phyloP scores from a whole-genome alignment of 2,329 filamentous ascomycete species.

The Sarocladium kiliense region DNA sequence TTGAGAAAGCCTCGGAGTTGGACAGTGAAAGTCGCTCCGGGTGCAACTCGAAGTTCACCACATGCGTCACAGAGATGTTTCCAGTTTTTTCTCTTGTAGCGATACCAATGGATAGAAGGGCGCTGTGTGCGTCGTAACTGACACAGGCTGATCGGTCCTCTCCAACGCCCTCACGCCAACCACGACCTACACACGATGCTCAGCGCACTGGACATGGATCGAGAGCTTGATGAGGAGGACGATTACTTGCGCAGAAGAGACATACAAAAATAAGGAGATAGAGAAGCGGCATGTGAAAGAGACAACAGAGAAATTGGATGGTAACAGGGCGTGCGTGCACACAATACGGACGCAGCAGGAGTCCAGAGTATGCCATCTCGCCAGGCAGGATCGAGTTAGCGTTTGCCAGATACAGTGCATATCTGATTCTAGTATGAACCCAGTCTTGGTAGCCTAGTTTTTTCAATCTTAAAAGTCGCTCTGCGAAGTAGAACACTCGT shows the following conservation, averaged over 20 bases:
- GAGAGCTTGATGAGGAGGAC: neutral
- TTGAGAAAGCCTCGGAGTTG: constrained; percentile 21
- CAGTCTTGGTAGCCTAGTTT: neutral
- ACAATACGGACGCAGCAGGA: neutral
- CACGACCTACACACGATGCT: neutral
- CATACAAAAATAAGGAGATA: neutral
- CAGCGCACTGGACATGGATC: neutral
- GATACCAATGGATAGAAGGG: constrained; percentile 11
- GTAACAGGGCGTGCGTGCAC: neutral
- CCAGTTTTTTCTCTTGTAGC: constrained; percentile 10
- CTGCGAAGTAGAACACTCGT: neutral
- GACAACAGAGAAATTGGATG: neutral
- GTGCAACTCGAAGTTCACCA: neutral
- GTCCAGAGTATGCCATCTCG: neutral
- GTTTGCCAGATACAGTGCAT: neutral
- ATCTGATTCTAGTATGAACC: neutral
- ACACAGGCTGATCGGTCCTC: neutral
- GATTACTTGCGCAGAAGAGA: neutral
- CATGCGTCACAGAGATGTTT: neutral
- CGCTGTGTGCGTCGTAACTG: neutral
- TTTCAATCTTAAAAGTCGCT: neutral
- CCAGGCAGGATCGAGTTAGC: neutral
- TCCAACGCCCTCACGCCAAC: neutral
- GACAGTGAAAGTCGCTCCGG: neutral
- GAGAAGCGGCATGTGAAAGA: neutral